Evolutionary conservation across 1,139 yeast species (phyloP).

Genomic region (Scheffersomyces cryptocercus): DNA sequence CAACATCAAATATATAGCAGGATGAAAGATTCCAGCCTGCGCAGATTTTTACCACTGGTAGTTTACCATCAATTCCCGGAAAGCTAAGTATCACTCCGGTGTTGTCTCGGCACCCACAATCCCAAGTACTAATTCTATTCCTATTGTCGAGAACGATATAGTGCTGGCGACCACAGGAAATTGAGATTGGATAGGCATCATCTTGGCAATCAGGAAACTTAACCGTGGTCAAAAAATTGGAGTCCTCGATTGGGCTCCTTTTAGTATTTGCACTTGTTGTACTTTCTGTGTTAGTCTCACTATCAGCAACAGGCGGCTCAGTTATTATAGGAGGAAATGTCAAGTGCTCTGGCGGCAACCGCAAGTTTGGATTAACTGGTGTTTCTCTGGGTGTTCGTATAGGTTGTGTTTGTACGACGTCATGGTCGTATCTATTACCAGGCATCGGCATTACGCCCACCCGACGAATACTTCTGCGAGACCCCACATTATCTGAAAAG

Average conservation of each 20-base stretch:
- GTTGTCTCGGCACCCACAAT: constrained; percentile 40
- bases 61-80: constrained; percentile 14
- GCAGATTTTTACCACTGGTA: constrained; percentile 43
- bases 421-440: constrained; percentile 8
- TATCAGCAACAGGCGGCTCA: constrained; percentile 1
- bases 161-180: constrained; percentile 69
- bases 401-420: constrained; percentile 3
- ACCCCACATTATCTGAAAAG: constrained; percentile 9
- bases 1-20: constrained; percentile 50
- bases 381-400: constrained; percentile 4
- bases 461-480: constrained; percentile 16
- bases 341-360: constrained; percentile 21
- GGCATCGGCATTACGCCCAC: constrained; percentile 8
- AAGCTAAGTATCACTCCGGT: constrained; percentile 53
- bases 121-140: constrained; percentile 65
- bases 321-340: constrained; percentile 13
- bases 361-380: constrained; percentile 19
- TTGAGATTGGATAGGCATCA: constrained; percentile 28
- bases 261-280: neutral
- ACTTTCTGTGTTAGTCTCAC: neutral
- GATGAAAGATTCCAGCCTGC: constrained; percentile 75
- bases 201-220: constrained; percentile 20
- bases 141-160: constrained; percentile 60
- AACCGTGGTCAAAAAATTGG: constrained; percentile 30
- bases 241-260: constrained; percentile 20